A percentile compares a stretch with the other conserved stretches of the same genome.
phyloP scores from a whole-genome alignment of 371 early-diverging fungal species.

The Blakeslea trispora region DNA sequence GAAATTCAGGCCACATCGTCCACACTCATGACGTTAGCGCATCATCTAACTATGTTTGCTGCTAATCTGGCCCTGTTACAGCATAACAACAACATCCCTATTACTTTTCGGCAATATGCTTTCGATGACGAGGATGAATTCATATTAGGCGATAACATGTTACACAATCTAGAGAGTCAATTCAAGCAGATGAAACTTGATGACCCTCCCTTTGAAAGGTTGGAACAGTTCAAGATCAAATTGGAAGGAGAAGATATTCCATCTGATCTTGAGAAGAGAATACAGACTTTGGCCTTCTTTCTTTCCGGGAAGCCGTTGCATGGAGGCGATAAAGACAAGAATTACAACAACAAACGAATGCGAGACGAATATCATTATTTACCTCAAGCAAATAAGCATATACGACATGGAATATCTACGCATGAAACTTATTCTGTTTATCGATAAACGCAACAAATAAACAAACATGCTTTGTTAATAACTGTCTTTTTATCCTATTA shows the following conservation, averaged over 20 bases:
- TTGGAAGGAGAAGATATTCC: slow-evolving; percentile 12
- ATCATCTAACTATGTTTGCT: slow-evolving; percentile 42
- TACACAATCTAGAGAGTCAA: slow-evolving; percentile 21
- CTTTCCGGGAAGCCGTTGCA: slow-evolving; percentile 19
- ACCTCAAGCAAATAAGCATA: background rate
- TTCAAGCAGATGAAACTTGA: slow-evolving; percentile 29
- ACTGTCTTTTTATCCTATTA: too few relatives aligned
- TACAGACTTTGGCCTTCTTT: slow-evolving; percentile 25
- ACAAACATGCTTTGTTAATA: too few relatives aligned
- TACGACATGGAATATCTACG: too few relatives aligned
- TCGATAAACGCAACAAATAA: too few relatives aligned
- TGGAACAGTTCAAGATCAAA: slow-evolving; percentile 23
- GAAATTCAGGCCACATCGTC: slow-evolving; percentile 19
- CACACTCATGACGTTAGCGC: slow-evolving; percentile 20
- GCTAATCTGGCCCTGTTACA: slow-evolving; percentile 41
- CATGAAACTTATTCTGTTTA: too few relatives aligned
- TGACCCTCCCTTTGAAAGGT: slow-evolving; percentile 49
- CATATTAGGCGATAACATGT: slow-evolving; percentile 24
- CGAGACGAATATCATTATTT: background rate
- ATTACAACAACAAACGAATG: background rate
- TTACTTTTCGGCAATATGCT: slow-evolving; percentile 44
- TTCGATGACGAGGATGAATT: slow-evolving; percentile 30
- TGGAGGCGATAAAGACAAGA: background rate
- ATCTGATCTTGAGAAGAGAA: slow-evolving; percentile 7
- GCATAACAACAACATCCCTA: slow-evolving; percentile 41